Percentiles rank a stretch among this genome's conserved stretches.
phyloP scores from a whole-genome alignment of 441 rosid species.

The Populus tomentosa region DNA sequence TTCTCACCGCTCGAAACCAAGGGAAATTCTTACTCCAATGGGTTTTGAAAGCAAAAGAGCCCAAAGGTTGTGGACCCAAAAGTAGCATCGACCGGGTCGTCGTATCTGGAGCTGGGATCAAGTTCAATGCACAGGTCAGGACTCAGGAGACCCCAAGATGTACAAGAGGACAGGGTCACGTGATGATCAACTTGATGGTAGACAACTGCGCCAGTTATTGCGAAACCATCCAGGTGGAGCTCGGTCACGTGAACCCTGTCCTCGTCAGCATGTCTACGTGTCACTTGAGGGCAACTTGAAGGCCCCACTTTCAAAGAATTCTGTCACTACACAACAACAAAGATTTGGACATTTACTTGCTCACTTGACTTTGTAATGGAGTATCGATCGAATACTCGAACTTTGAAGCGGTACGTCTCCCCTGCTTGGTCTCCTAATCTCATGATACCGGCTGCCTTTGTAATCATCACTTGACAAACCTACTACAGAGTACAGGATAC shows the following conservation, averaged over 20 bases:
- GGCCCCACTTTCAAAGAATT: not conserved
- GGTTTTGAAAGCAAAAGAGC: not conserved
- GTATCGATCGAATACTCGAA: not conserved
- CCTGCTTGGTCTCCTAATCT: not conserved
- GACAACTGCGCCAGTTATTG: slow-evolving; percentile 1
- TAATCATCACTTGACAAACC: not conserved
- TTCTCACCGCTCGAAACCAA: not conserved
- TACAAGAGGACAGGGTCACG: not conserved
- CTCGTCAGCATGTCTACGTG: not conserved
- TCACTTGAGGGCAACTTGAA: not conserved
- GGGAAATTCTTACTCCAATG: not conserved
- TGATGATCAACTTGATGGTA: not conserved
- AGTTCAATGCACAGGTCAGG: not conserved
- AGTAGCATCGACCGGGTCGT: not conserved
- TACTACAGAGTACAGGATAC: not conserved
- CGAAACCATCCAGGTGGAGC: not conserved
- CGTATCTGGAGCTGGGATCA: not conserved
- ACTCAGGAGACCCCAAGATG: not conserved
- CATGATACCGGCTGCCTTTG: not conserved
- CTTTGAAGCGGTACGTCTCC: not conserved
- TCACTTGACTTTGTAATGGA: not conserved
- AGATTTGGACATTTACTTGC: not conserved
- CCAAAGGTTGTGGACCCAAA: not conserved
- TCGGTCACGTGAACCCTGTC: not conserved
- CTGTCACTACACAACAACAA: not conserved